These are phyloP conservation scores for Ophiocordyceps camponoti-leonardi DNA, from an alignment of 2,329 filamentous ascomycete genomes.

Conservation along the genomic window DNA sequence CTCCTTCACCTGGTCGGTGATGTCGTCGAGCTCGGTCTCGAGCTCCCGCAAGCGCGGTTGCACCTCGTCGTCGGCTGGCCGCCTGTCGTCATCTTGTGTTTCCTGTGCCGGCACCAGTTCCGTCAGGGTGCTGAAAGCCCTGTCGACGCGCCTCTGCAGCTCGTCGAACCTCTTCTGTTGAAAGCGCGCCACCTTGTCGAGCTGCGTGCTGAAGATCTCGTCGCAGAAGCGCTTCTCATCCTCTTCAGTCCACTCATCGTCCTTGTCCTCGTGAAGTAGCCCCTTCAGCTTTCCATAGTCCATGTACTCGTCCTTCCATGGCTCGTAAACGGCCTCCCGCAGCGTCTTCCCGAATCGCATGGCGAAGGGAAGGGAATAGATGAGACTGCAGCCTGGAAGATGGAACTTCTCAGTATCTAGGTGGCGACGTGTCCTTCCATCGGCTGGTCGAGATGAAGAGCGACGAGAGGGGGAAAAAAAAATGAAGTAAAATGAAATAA, in stretches of 20 bases:
- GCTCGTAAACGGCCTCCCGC: conserved; percentile 58
- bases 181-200: conserved; percentile 88
- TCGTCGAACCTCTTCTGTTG: conserved; percentile 58
- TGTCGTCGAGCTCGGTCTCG: conserved; percentile 63
- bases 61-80: not conserved
- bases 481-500: not conserved
- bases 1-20: conserved; percentile 82
- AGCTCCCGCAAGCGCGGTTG: conserved; percentile 45
- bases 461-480: not conserved
- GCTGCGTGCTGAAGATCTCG: conserved; percentile 82
- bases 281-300: conserved; percentile 89
- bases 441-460: too few relatives aligned
- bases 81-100: conserved; percentile 10
- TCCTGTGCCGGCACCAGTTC: conserved; percentile 55
- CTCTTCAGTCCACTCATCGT: conserved; percentile 69
- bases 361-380: not conserved
- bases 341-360: conserved; percentile 95
- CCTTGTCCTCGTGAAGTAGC: conserved; percentile 61
- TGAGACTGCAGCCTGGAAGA: not conserved
- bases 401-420: not conserved
- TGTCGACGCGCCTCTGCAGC: conserved; percentile 36
- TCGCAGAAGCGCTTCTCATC: conserved; percentile 91
- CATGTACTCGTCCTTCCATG: conserved; percentile 89
- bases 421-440: not conserved
- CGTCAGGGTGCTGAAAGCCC: conserved; percentile 52